Evolutionary conservation across 2,329 filamentous ascomycete genomes (phyloP).

Genomic region (Stachybotrys echinatus): DNA sequence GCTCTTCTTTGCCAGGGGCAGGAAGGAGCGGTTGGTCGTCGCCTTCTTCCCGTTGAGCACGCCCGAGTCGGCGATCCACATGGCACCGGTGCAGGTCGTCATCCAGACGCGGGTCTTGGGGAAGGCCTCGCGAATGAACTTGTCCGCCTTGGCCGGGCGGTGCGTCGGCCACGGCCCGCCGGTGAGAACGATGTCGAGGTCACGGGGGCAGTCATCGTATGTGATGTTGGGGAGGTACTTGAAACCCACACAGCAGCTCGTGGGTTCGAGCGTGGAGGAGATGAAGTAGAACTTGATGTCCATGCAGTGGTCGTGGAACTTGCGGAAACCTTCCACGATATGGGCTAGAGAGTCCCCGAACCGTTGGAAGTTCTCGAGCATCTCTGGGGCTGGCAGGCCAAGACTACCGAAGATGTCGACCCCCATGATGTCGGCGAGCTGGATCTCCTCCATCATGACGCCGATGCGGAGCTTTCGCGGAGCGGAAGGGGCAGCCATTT

Average conservation of each 20-base stretch:
- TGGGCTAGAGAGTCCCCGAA: too few relatives aligned
- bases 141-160: conserved; percentile 24
- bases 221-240: conserved; percentile 28
- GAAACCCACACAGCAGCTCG: conserved; percentile 23
- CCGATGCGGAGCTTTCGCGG: conserved; percentile 31
- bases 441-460: conserved; percentile 30
- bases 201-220: conserved; percentile 32
- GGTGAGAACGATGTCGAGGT: conserved; percentile 32
- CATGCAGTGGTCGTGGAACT: background rate
- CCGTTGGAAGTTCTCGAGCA: too few relatives aligned
- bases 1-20: background rate
- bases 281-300: conserved; percentile 14
- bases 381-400: conserved; percentile 8
- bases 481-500: too few relatives aligned
- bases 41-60: conserved; percentile 29
- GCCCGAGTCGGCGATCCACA: conserved; percentile 31
- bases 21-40: conserved; percentile 26
- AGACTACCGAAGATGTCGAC: conserved; percentile 33
- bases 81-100: conserved; percentile 29
- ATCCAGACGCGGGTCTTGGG: conserved; percentile 26
- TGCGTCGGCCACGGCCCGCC: conserved; percentile 26
- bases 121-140: conserved; percentile 29
- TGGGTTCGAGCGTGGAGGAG: conserved; percentile 24
- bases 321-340: background rate
- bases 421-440: conserved; percentile 32